phyloP scores from a whole-genome alignment of 225 moss, liverwort and hornwort genomes.

The Ulota crispa region DNA sequence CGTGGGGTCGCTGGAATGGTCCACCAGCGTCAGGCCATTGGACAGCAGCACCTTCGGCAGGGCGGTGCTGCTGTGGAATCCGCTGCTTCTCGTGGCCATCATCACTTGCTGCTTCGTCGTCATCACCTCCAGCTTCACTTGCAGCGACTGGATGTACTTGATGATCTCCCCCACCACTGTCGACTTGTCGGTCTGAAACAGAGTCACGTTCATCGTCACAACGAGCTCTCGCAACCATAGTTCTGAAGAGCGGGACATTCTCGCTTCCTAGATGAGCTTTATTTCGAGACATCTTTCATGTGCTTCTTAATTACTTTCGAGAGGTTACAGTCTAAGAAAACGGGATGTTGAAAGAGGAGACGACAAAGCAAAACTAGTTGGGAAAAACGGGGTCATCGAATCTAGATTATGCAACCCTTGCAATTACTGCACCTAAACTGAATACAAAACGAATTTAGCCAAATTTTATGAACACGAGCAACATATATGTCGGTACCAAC shows the following conservation, averaged over 20 bases:
- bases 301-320: not conserved
- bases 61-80: not conserved
- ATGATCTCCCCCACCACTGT: constrained; percentile 95
- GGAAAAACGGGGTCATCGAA: not conserved
- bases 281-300: not conserved
- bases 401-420: not conserved
- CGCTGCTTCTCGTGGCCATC: constrained; percentile 27
- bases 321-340: not conserved
- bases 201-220: not conserved
- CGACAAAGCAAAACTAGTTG: not conserved
- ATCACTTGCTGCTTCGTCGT: constrained; percentile 69
- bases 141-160: constrained; percentile 88
- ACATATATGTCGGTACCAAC: not conserved
- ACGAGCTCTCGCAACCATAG: not conserved
- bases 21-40: constrained; percentile 48
- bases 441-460: too few relatives aligned
- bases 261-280: not conserved
- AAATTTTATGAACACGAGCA: not conserved
- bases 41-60: constrained; percentile 28
- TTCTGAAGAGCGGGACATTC: not conserved
- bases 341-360: not conserved
- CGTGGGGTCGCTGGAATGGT: constrained; percentile 43
- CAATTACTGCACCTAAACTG: not conserved
- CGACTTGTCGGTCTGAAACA: constrained; percentile 86
- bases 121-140: constrained; percentile 76